Percentiles rank a stretch among this genome's conserved stretches.
Conservation (phyloP, 805 yeast genomes). For the Lachancea nothofagi region DNA sequence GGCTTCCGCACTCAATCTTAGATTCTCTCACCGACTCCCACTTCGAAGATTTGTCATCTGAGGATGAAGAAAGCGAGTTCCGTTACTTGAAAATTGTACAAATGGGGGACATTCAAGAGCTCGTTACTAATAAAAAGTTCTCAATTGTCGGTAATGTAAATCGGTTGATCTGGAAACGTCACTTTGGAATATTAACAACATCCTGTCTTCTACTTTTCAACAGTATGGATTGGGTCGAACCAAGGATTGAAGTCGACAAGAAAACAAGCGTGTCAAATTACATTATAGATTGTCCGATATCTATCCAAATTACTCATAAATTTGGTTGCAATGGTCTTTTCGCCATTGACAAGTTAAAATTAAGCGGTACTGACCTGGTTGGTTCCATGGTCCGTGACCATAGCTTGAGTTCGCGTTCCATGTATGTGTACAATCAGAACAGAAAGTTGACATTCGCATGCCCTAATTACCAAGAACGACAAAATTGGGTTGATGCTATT, state of each 20-base stretch:
- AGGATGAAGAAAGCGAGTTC: conserved; percentile 10
- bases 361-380: conserved; percentile 4
- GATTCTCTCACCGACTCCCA: conserved; percentile 20
- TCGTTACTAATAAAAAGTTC: conserved; percentile 27
- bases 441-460: conserved; percentile 41
- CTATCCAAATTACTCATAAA: conserved; percentile 14
- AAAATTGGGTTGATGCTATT: conserved; percentile 53
- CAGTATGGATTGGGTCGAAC: conserved; percentile 32
- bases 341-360: conserved; percentile 11
- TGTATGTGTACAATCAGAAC: conserved; percentile 38
- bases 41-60: conserved; percentile 20
- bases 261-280: conserved; percentile 24
- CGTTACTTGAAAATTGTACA: conserved; percentile 28
- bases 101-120: conserved; percentile 37
- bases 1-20: conserved; percentile 27
- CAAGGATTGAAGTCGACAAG: conserved; percentile 23
- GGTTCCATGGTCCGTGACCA: too few relatives aligned
- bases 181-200: conserved; percentile 44
- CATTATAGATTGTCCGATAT: conserved; percentile 28
- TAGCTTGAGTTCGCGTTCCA: conserved; percentile 24
- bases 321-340: conserved; percentile 19
- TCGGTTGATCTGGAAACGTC: conserved; percentile 38
- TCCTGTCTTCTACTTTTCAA: conserved; percentile 46
- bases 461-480: conserved; percentile 39
- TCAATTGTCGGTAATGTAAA: conserved; percentile 28